phyloP scores from a whole-genome alignment of 1,139 yeast species.

The Kurtzmaniella natalensis region DNA sequence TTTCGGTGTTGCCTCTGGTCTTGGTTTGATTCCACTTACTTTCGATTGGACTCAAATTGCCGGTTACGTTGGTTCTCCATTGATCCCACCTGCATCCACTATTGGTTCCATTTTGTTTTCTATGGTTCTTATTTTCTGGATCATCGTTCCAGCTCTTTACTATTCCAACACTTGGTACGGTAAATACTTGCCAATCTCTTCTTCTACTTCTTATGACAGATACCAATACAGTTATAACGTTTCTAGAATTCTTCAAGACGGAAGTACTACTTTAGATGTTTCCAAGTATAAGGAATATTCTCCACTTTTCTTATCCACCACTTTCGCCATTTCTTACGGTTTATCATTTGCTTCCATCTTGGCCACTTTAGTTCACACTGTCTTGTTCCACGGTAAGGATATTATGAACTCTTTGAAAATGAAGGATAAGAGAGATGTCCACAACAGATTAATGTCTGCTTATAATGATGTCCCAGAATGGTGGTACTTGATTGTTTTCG shows the following conservation, averaged over 20 bases:
- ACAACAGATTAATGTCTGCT: conserved; percentile 54
- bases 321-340: conserved; percentile 60
- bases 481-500: conserved; percentile 54
- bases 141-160: conserved; percentile 38
- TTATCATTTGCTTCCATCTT: conserved; percentile 60
- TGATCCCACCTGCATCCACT: conserved; percentile 63
- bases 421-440: conserved; percentile 53
- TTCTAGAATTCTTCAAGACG: conserved; percentile 35
- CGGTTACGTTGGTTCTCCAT: conserved; percentile 60
- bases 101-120: conserved; percentile 47
- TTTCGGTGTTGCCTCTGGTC: conserved; percentile 56
- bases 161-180: conserved; percentile 42
- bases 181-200: conserved; percentile 40
- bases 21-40: conserved; percentile 58
- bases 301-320: conserved; percentile 60
- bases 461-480: conserved; percentile 64
- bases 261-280: conserved; percentile 36
- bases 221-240: conserved; percentile 32
- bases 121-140: conserved; percentile 40
- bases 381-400: conserved; percentile 39
- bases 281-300: conserved; percentile 50
- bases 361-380: conserved; percentile 45
- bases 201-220: conserved; percentile 37
- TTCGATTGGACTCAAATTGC: conserved; percentile 41
- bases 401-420: conserved; percentile 42